Evolutionary conservation across 257 asterid species (phyloP).

Genomic region (Primulina huaijiensis): DNA sequence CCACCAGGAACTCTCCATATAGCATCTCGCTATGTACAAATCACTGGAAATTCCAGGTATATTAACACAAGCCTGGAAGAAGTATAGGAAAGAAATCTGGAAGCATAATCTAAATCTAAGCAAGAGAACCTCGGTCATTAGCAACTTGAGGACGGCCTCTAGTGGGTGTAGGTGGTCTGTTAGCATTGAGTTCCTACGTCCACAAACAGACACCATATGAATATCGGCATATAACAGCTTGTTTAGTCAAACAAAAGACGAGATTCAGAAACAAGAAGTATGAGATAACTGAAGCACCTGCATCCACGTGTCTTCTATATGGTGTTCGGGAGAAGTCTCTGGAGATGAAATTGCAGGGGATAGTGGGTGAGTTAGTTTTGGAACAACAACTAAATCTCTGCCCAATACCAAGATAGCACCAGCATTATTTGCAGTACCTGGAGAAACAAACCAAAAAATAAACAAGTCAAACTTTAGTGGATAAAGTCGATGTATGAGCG

Average conservation of each 20-base stretch:
- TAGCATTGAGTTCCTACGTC: slow-evolving; percentile 87
- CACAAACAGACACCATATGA: slow-evolving; percentile 19
- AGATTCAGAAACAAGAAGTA: slow-evolving; percentile 14
- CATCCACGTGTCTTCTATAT: slow-evolving; percentile 87
- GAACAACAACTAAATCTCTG: slow-evolving; percentile 96
- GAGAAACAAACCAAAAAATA: slow-evolving; percentile 2
- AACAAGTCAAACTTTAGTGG: not conserved
- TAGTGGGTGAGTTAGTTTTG: slow-evolving; percentile 84
- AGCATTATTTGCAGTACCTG: slow-evolving; percentile 96
- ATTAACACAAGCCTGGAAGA: slow-evolving; percentile 54
- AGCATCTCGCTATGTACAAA: slow-evolving; percentile 59
- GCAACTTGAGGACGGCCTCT: slow-evolving; percentile 95
- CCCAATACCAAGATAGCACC: slow-evolving; percentile 98
- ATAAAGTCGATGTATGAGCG: slow-evolving; percentile 8
- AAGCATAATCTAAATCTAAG: slow-evolving; percentile 70
- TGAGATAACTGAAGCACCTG: slow-evolving; percentile 51
- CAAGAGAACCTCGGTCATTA: slow-evolving; percentile 87
- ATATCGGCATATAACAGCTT: slow-evolving; percentile 1
- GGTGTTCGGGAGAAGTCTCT: slow-evolving; percentile 81
- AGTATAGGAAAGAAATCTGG: slow-evolving; percentile 40
- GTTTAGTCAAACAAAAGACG: not conserved
- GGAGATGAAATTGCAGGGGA: slow-evolving; percentile 92
- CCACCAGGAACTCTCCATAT: slow-evolving; percentile 28
- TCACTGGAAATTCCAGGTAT: slow-evolving; percentile 49
- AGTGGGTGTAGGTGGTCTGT: slow-evolving; percentile 96